These are phyloP conservation scores for Microsporum audouinii DNA, from an alignment of 2,329 filamentous ascomycete species.

Conservation along the genomic window DNA sequence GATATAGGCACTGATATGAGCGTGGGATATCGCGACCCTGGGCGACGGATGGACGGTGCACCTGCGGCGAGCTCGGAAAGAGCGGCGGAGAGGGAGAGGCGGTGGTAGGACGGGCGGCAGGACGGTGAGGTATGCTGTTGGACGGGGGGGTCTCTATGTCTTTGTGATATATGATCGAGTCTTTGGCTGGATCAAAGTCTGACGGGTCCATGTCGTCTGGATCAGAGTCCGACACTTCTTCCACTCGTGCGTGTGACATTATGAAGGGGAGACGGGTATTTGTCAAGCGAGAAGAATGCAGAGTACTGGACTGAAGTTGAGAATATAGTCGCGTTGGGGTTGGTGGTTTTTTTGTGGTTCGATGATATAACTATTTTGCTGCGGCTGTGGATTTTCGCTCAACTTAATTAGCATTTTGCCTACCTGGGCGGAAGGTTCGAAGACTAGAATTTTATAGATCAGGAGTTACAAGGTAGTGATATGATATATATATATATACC, in stretches of 20 bases:
- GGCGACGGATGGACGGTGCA: conserved; percentile 21
- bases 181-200: conserved; percentile 42
- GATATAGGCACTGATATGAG: conserved; percentile 81
- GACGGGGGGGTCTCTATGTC: conserved; percentile 19
- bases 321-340: neutral
- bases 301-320: neutral
- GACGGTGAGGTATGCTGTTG: neutral
- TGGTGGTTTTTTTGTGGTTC: neutral
- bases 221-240: conserved; percentile 91
- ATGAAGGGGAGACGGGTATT: neutral
- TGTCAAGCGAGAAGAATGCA: neutral
- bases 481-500: too few species aligned
- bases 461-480: too few species aligned
- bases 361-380: too few species aligned
- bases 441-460: too few species aligned
- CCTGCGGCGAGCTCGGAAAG: conserved; percentile 36
- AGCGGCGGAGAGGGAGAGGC: conserved; percentile 33
- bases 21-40: conserved; percentile 47
- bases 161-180: conserved; percentile 27
- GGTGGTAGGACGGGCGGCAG: conserved; percentile 6
- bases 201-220: conserved; percentile 75
- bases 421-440: too few species aligned
- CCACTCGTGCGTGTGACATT: conserved; percentile 69
- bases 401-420: too few species aligned
- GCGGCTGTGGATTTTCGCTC: neutral